Evolutionary conservation across 805 yeast species (phyloP).

Genomic region (Cyberlindnera mrakii): DNA sequence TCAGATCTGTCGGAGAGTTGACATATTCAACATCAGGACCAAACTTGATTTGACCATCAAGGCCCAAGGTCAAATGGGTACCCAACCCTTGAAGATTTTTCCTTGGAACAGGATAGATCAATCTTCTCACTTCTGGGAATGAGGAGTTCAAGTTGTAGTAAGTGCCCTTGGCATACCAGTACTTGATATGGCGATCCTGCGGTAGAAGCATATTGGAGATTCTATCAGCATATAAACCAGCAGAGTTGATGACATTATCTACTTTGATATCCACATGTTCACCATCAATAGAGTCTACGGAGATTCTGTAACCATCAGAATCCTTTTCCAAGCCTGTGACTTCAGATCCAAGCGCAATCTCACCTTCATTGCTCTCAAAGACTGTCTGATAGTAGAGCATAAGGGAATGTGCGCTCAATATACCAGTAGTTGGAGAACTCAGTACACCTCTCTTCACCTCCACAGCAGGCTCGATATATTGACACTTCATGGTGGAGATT

Average conservation of each 20-base stretch:
- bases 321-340: conserved; percentile 36
- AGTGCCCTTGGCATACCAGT: conserved; percentile 79
- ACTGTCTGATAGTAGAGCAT: conserved; percentile 51
- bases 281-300: conserved; percentile 26
- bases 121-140: conserved; percentile 43
- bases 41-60: conserved; percentile 73
- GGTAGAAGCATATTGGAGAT: conserved; percentile 70
- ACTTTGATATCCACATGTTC: conserved; percentile 39
- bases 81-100: conserved; percentile 72
- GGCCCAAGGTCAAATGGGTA: conserved; percentile 77
- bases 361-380: conserved; percentile 56
- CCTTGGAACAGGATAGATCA: conserved; percentile 79
- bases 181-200: conserved; percentile 44
- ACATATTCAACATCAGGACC: conserved; percentile 93
- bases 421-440: conserved; percentile 79
- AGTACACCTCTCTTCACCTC: conserved; percentile 55
- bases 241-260: conserved; percentile 64
- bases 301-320: conserved; percentile 24
- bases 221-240: conserved; percentile 73
- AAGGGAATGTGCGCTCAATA: conserved; percentile 73
- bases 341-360: conserved; percentile 54
- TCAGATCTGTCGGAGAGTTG: conserved; percentile 38
- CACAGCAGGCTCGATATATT: conserved; percentile 57
- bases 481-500: conserved; percentile 40
- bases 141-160: conserved; percentile 56